phyloP scores from a whole-genome alignment of 2,329 filamentous ascomycete species.

The Botryotinia narcissicola region DNA sequence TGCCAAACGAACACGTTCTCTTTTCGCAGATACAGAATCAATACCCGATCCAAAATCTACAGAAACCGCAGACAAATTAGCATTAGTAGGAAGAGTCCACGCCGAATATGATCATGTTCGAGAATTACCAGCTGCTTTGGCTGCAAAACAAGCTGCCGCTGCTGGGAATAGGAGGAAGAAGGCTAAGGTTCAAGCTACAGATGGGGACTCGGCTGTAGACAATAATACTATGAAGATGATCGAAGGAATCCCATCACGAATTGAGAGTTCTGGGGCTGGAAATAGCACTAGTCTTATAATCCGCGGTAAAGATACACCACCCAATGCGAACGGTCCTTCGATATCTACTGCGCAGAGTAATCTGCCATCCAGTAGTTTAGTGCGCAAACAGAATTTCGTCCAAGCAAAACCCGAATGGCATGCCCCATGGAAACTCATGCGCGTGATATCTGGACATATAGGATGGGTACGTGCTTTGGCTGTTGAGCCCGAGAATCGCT shows the following conservation, averaged over 20 bases:
- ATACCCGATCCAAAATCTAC: constrained; percentile 28
- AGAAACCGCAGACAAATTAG: constrained; percentile 35
- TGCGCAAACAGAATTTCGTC: constrained; percentile 57
- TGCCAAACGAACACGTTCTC: constrained; percentile 42
- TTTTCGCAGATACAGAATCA: constrained; percentile 40
- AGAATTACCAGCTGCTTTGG: constrained; percentile 73
- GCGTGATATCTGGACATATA: constrained; percentile 93
- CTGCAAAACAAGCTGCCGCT: constrained; percentile 71
- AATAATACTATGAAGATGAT: constrained; percentile 64
- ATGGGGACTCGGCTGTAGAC: constrained; percentile 30
- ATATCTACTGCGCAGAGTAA: constrained; percentile 46
- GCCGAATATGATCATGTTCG: constrained; percentile 75
- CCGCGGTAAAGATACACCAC: constrained; percentile 47
- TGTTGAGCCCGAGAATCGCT: constrained; percentile 94
- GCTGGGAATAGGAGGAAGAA: constrained; percentile 60
- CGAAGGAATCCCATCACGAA: constrained; percentile 54
- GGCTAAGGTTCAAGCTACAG: constrained; percentile 49
- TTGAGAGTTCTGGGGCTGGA: constrained; percentile 31
- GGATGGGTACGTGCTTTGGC: constrained; percentile 90
- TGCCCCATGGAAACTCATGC: constrained; percentile 96
- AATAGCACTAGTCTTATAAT: constrained; percentile 58
- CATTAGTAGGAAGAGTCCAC: constrained; percentile 37
- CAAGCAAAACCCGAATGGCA: constrained; percentile 90
- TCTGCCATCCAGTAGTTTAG: constrained; percentile 52
- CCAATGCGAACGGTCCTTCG: constrained; percentile 53